Percentiles rank a stretch among this genome's conserved stretches.
These are phyloP conservation scores for Phytopythium oedochilum DNA, from an alignment of 352 stramenopile genomes.

Conservation along the genomic window DNA sequence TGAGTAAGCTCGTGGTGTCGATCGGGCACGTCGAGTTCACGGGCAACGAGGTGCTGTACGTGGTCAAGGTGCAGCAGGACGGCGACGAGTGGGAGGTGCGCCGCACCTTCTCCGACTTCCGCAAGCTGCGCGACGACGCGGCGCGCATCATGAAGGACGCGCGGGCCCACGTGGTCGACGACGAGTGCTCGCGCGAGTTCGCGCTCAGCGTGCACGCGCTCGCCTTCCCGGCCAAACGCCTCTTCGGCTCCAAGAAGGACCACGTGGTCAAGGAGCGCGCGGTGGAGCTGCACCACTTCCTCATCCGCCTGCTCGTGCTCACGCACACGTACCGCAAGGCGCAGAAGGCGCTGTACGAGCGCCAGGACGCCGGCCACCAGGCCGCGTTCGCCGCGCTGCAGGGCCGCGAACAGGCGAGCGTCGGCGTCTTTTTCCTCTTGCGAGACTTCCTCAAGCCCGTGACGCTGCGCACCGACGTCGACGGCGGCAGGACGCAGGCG, in stretches of 20 bases:
- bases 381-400: conserved; percentile 22
- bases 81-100: conserved; percentile 66
- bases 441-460: conserved; percentile 72
- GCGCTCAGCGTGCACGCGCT: conserved; percentile 24
- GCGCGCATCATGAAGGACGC: conserved; percentile 59
- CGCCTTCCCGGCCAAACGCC: conserved; percentile 50
- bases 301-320: conserved; percentile 66
- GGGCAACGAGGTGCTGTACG: conserved; percentile 63
- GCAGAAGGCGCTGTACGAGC: conserved; percentile 57
- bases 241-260: conserved; percentile 69
- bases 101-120: conserved; percentile 69
- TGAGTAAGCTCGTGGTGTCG: conserved; percentile 71
- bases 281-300: conserved; percentile 67
- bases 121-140: conserved; percentile 62
- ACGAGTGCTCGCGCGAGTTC: conserved; percentile 45
- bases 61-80: conserved; percentile 74
- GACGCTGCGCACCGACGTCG: conserved; percentile 19
- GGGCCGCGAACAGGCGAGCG: conserved; percentile 47
- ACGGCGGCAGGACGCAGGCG: neutral
- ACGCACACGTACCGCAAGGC: conserved; percentile 75
- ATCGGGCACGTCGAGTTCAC: conserved; percentile 82
- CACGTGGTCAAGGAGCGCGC: conserved; percentile 69
- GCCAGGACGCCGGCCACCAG: conserved; percentile 14
- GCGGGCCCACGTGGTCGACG: conserved; percentile 34
- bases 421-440: conserved; percentile 56